These are phyloP conservation scores for Mortierella sp. DNA, from an alignment of 371 early-diverging fungal species.

Conservation along the genomic window DNA sequence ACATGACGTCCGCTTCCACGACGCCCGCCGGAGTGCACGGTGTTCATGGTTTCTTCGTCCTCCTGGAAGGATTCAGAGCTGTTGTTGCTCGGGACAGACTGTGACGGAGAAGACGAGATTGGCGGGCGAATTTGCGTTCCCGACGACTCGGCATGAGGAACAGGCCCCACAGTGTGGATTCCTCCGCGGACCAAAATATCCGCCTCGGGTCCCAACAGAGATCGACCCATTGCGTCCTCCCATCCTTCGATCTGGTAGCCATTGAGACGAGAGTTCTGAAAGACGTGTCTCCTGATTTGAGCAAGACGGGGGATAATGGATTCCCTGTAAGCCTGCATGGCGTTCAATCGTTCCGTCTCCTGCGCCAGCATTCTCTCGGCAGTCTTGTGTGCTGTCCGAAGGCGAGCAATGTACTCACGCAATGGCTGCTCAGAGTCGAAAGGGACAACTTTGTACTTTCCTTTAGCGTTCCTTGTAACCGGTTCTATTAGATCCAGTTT, in stretches of 20 bases:
- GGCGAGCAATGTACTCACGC: slow-evolving; percentile 34
- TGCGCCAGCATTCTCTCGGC: slow-evolving; percentile 34
- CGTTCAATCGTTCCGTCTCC: slow-evolving; percentile 32
- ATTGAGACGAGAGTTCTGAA: slow-evolving; percentile 37
- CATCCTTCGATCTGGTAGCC: slow-evolving; percentile 48
- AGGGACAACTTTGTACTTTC: slow-evolving; percentile 13
- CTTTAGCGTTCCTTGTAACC: background rate
- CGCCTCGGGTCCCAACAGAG: slow-evolving; percentile 46
- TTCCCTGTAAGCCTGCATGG: slow-evolving; percentile 39
- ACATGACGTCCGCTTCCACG: slow-evolving; percentile 5
- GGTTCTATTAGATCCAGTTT: slow-evolving; percentile 9
- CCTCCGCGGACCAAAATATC: slow-evolving; percentile 51
- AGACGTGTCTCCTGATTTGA: slow-evolving; percentile 46
- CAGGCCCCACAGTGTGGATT: slow-evolving; percentile 22
- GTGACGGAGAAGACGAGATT: slow-evolving; percentile 18
- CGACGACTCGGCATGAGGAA: background rate
- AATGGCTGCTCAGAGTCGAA: slow-evolving; percentile 23
- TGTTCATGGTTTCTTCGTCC: slow-evolving; percentile 25
- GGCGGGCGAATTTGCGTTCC: background rate
- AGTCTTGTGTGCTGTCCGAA: slow-evolving; percentile 38
- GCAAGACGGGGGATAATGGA: slow-evolving; percentile 43
- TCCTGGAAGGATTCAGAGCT: background rate
- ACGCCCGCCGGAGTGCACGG: slow-evolving; percentile 11
- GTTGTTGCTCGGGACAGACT: slow-evolving; percentile 20
- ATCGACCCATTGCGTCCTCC: slow-evolving; percentile 44